Conservation (phyloP, 2,329 filamentous ascomycete species). For the Raffaelea ambrosiae region DNA sequence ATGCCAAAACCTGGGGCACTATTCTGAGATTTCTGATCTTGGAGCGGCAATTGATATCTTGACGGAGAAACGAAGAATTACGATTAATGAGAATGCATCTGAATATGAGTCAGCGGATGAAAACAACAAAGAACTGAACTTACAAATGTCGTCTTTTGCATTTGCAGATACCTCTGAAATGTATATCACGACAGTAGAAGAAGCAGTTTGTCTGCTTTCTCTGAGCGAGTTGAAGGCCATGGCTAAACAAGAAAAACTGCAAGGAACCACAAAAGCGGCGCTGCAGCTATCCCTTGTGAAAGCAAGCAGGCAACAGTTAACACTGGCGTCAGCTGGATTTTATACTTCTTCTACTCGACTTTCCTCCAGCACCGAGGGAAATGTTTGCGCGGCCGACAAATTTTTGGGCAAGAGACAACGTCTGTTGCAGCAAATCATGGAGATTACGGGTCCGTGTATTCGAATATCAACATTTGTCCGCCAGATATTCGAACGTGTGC, state of each 20-base stretch:
- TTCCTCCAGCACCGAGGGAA: neutral
- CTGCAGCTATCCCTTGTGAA: slow-evolving; percentile 65
- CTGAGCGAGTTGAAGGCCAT: slow-evolving; percentile 80
- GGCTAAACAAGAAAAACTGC: slow-evolving; percentile 77
- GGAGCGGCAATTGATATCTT: slow-evolving; percentile 56
- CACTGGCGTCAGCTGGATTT: slow-evolving; percentile 50
- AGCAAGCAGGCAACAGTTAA: slow-evolving; percentile 65
- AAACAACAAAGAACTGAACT: neutral
- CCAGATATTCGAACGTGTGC: slow-evolving; percentile 85
- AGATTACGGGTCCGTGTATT: slow-evolving; percentile 73
- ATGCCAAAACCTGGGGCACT: slow-evolving; percentile 66
- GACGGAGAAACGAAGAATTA: slow-evolving; percentile 41
- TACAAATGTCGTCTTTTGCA: slow-evolving; percentile 39
- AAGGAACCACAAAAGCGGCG: slow-evolving; percentile 82
- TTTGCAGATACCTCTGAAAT: slow-evolving; percentile 76
- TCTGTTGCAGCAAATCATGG: slow-evolving; percentile 42
- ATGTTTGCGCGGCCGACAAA: neutral
- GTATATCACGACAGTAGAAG: slow-evolving; percentile 67
- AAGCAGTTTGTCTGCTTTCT: slow-evolving; percentile 72
- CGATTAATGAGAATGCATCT: neutral
- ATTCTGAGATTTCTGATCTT: slow-evolving; percentile 73
- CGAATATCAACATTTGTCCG: slow-evolving; percentile 64
- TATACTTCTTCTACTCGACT: neutral
- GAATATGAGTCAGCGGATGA: neutral
- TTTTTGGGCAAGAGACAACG: neutral